Conservation (phyloP, 129 eudicot species). For the Solidago caesia region DNA sequence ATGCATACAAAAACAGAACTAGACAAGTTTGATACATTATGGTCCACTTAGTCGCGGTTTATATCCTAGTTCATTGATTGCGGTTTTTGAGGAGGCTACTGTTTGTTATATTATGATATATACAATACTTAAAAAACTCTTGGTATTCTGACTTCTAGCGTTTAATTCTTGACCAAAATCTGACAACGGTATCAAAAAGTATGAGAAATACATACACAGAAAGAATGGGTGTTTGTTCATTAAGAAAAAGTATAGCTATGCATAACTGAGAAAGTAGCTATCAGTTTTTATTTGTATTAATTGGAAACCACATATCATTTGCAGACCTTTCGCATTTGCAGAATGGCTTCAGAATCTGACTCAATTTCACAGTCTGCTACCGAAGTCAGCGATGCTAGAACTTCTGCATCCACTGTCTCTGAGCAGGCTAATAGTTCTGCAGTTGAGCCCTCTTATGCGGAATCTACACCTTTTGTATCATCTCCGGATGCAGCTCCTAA, state of each 20-base stretch:
- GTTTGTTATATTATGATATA: slow-evolving; percentile 3
- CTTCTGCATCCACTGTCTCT: slow-evolving; percentile 30
- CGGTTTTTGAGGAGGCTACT: neutral
- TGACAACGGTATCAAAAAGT: neutral
- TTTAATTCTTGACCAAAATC: no score
- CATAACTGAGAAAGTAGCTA: slow-evolving; percentile 2
- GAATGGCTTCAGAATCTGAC: slow-evolving; percentile 67
- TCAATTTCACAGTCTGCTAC: slow-evolving; percentile 35
- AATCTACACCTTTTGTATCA: slow-evolving; percentile 46
- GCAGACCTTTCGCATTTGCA: slow-evolving; percentile 33
- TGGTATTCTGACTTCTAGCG: no score
- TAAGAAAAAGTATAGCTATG: neutral
- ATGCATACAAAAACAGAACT: no score
- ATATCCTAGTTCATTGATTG: neutral
- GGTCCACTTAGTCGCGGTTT: no score
- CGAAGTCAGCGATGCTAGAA: slow-evolving; percentile 38
- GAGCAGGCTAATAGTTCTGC: slow-evolving; percentile 32
- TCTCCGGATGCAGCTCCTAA: slow-evolving; percentile 49
- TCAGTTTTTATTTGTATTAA: neutral
- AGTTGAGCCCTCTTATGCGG: slow-evolving; percentile 31
- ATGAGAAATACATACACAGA: neutral
- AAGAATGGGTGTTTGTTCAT: no score
- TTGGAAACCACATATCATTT: slow-evolving; percentile 9
- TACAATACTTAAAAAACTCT: neutral
- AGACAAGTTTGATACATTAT: no score